phyloP scores from a whole-genome alignment of 2,329 filamentous ascomycete species.

The Phaeophleospora eucalypticola region DNA sequence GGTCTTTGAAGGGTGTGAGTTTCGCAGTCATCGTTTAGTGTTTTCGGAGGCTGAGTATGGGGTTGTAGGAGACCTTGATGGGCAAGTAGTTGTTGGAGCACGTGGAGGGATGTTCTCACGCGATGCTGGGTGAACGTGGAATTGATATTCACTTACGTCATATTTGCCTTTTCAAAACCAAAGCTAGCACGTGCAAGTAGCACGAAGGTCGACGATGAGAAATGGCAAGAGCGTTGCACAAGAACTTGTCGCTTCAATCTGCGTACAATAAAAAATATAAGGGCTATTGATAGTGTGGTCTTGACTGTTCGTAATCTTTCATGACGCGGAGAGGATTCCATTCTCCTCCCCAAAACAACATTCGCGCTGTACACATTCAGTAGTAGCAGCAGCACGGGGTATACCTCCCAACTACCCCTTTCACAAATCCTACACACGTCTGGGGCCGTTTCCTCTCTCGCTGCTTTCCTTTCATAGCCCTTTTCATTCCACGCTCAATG shows the following conservation, averaged over 20 bases:
- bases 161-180: too few species aligned
- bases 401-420: slow-evolving; percentile 1
- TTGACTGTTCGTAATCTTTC: slow-evolving; percentile 4
- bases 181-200: too few species aligned
- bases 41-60: too few species aligned
- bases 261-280: not conserved
- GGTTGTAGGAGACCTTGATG: not conserved
- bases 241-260: slow-evolving; percentile 1
- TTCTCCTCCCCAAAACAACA: not conserved
- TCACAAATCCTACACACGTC: not conserved
- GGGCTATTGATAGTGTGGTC: slow-evolving; percentile 1
- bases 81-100: not conserved
- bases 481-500: not conserved
- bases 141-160: slow-evolving; percentile 5
- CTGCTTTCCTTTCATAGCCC: not conserved
- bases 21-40: slow-evolving; percentile 10
- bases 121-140: not conserved
- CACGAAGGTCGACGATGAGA: too few species aligned
- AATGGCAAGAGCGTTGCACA: not conserved
- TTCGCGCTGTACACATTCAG: not conserved
- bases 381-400: slow-evolving; percentile 1
- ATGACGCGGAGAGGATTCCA: not conserved
- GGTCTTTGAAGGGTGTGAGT: slow-evolving; percentile 45
- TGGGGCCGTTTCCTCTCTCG: not conserved
- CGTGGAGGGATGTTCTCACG: not conserved